These are phyloP conservation scores for Melastoma candidum DNA, from an alignment of 441 rosid species.

Conservation along the genomic window DNA sequence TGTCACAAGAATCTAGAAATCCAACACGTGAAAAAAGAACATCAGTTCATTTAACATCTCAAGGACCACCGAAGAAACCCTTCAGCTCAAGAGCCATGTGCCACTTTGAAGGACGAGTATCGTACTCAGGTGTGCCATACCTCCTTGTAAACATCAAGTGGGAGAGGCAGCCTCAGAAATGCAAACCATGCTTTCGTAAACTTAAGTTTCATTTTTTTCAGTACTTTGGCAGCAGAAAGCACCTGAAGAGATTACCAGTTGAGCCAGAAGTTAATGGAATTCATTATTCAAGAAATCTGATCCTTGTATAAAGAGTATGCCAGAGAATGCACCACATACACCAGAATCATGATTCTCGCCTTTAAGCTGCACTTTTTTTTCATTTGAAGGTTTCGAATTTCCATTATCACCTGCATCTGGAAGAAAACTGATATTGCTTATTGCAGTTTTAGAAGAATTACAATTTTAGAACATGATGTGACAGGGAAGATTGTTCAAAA, in stretches of 20 bases:
- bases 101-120: background rate
- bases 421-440: background rate
- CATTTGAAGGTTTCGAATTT: slow-evolving; percentile 19
- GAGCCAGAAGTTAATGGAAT: background rate
- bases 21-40: slow-evolving; percentile 1
- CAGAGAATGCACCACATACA: slow-evolving; percentile 30
- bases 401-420: slow-evolving; percentile 21
- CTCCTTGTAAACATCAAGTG: slow-evolving; percentile 83
- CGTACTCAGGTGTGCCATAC: slow-evolving; percentile 21
- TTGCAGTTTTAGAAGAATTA: background rate
- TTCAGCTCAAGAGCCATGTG: background rate
- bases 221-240: slow-evolving; percentile 41
- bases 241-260: slow-evolving; percentile 28
- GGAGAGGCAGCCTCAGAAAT: slow-evolving; percentile 79
- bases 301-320: background rate
- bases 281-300: background rate
- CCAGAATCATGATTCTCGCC: slow-evolving; percentile 26
- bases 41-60: background rate
- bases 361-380: slow-evolving; percentile 29
- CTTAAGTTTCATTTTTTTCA: slow-evolving; percentile 71
- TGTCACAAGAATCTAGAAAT: slow-evolving; percentile 64
- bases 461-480: too few species aligned
- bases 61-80: background rate
- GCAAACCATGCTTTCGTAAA: slow-evolving; percentile 90
- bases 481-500: too few species aligned